phyloP scores from a whole-genome alignment of 352 stramenopile species.

The Globisporangium ultimum region DNA sequence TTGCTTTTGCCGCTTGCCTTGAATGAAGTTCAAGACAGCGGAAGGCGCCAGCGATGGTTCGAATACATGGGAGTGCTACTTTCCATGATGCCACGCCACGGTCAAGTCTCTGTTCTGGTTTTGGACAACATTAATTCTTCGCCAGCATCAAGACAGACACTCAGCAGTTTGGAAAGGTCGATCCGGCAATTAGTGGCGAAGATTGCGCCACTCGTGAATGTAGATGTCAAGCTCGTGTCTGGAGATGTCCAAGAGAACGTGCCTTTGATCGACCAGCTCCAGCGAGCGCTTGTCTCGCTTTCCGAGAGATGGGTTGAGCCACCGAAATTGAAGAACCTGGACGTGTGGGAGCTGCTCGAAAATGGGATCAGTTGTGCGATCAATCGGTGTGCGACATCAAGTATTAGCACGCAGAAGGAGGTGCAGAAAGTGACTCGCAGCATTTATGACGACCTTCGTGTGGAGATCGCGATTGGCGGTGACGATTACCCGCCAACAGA shows the following conservation, averaged over 20 bases:
- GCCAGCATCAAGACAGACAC: constrained; percentile 7
- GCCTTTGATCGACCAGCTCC: constrained; percentile 20
- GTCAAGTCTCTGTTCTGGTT: constrained; percentile 39
- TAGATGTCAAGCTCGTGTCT: constrained; percentile 14
- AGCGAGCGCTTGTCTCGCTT: constrained; percentile 20
- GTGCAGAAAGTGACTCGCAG: neutral
- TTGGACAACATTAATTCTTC: constrained; percentile 31
- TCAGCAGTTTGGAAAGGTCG: constrained; percentile 24
- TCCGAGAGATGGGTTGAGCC: constrained; percentile 4
- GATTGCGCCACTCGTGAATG: constrained; percentile 19
- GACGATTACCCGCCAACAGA: constrained; percentile 33
- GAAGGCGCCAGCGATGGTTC: constrained; percentile 36
- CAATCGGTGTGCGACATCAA: constrained; percentile 27
- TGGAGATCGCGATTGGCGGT: constrained; percentile 5
- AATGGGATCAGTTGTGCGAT: constrained; percentile 23
- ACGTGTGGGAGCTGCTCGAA: constrained; percentile 44
- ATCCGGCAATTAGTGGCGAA: constrained; percentile 24
- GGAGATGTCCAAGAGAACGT: neutral
- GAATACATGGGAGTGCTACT: constrained; percentile 35
- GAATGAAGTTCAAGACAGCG: constrained; percentile 27
- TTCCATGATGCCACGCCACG: constrained; percentile 22
- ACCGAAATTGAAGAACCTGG: constrained; percentile 20
- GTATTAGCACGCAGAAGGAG: constrained; percentile 3
- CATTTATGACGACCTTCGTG: constrained; percentile 27
- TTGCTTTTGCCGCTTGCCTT: constrained; percentile 61